Conservation (phyloP, 495 filamentous ascomycete species). For the Letharia lupina region DNA sequence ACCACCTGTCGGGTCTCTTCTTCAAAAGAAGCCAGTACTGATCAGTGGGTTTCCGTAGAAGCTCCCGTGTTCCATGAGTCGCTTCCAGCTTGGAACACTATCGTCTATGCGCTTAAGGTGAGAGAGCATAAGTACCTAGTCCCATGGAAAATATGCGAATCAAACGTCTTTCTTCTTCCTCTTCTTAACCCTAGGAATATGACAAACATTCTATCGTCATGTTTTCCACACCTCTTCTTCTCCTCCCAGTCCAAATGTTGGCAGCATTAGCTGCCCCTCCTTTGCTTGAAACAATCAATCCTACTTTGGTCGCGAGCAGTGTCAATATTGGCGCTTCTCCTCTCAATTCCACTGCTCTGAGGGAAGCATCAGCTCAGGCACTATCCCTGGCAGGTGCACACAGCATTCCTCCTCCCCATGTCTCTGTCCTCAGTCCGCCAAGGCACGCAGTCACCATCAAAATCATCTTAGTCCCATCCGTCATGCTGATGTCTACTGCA, state of each 20-base stretch:
- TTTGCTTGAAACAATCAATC: neutral
- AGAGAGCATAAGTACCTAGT: neutral
- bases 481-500: neutral
- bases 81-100: conserved; percentile 1
- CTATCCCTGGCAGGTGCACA: neutral
- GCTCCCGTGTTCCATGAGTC: neutral
- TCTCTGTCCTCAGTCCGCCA: neutral
- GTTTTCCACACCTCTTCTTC: neutral
- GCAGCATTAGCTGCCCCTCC: conserved; percentile 1
- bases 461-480: neutral
- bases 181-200: neutral
- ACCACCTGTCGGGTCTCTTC: neutral
- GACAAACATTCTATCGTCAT: neutral
- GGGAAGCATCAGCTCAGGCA: neutral
- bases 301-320: neutral
- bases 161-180: neutral
- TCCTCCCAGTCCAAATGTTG: neutral
- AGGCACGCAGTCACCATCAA: neutral
- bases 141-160: neutral
- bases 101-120: neutral
- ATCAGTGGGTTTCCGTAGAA: neutral
- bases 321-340: neutral
- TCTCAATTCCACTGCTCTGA: neutral
- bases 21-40: neutral
- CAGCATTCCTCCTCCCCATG: neutral